Evolutionary conservation across 495 filamentous ascomycete species (phyloP).

Genomic region (Lophium mytilinum): DNA sequence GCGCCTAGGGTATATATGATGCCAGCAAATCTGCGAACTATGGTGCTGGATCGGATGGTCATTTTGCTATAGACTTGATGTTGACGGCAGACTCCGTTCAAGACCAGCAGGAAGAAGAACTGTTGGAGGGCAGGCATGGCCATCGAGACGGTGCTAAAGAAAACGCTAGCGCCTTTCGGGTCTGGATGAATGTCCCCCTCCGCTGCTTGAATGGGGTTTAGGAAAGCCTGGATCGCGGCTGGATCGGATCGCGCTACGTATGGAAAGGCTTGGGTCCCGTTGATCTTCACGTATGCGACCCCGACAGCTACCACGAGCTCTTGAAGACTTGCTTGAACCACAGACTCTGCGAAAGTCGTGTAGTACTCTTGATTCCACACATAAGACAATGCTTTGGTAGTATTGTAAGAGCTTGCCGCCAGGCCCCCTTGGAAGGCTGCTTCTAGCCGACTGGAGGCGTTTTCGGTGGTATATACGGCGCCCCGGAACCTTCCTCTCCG

Average conservation of each 20-base stretch:
- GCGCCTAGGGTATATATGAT: conserved; percentile 11
- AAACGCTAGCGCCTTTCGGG: neutral
- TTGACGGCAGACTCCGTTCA: conserved; percentile 8
- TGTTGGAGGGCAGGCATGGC: conserved; percentile 14
- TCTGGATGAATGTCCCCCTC: conserved; percentile 4
- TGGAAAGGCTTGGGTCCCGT: conserved; percentile 7
- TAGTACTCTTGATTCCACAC: conserved; percentile 19
- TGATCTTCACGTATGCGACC: conserved; percentile 7
- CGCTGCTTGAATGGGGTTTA: conserved; percentile 8
- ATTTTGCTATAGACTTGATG: conserved; percentile 14
- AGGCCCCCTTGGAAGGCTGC: conserved; percentile 9
- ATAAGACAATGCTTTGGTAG: conserved; percentile 8
- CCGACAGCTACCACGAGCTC: conserved; percentile 4
- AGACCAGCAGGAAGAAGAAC: conserved; percentile 19
- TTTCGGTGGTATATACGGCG: conserved; percentile 2
- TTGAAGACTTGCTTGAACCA: conserved; percentile 4
- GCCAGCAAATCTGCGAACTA: conserved; percentile 5
- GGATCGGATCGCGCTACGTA: neutral
- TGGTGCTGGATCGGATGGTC: conserved; percentile 5
- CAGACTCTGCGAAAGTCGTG: conserved; percentile 5
- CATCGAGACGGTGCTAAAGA: conserved; percentile 11
- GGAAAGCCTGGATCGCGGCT: conserved; percentile 9
- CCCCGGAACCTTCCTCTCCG: conserved; percentile 11
- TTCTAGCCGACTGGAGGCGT: conserved; percentile 5
- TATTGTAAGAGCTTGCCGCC: conserved; percentile 1